Evolutionary conservation across 2,329 filamentous ascomycete species (phyloP), one percentile per base, ranked within the genome.

Genomic region (Aspergillus carbonarius): DNA sequence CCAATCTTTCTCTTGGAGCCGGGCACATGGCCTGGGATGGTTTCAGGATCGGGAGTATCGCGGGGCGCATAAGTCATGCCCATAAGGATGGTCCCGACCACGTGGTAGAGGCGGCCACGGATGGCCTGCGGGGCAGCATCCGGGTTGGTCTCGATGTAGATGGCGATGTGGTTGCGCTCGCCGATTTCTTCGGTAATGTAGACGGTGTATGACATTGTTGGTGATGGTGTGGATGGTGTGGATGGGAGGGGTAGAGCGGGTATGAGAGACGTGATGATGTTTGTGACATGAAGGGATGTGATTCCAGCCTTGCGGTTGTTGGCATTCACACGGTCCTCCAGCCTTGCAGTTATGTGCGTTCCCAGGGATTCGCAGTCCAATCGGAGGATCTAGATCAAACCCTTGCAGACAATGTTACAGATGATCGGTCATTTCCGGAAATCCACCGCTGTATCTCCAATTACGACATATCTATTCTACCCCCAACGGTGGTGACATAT

Each of bases 81-180:
- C 6, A 51, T 57, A 15, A 65, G 53, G 25, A 66, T 62, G 7
- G 57, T 65, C 32, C 64, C 64, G 12, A 59, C 60, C 7, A 66
- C 63, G 34, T 66, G 60, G 37, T 65, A 58, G 2, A 62, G 40
- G 25, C 18, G 54, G 12, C 63, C 62, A 7, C 32, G 44, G 12
- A 20, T 15, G 32, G n/a, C 25, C 13, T 35, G 13, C 15, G 39
- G 15, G 30, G 52, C 37, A 5, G 57, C 37, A 18, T n/a, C 37
- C n/a, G 61, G 63, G 10, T 55, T 12, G 5, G 58, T 65, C 40
- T 65, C 64, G 23, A 65, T 64, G 48, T 61, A 64, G 42, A 64
- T 60, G 6, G 63, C 60, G 18, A 63, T 49, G 35, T 65, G 60
- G 49, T 65, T 65, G 18, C 49, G 59, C 27, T 58, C 35, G 30